Percentiles rank a stretch among this genome's conserved stretches.
Evolutionary conservation across 345 rosid genomes (phyloP).

Genomic region (Eucalyptus globulus): DNA sequence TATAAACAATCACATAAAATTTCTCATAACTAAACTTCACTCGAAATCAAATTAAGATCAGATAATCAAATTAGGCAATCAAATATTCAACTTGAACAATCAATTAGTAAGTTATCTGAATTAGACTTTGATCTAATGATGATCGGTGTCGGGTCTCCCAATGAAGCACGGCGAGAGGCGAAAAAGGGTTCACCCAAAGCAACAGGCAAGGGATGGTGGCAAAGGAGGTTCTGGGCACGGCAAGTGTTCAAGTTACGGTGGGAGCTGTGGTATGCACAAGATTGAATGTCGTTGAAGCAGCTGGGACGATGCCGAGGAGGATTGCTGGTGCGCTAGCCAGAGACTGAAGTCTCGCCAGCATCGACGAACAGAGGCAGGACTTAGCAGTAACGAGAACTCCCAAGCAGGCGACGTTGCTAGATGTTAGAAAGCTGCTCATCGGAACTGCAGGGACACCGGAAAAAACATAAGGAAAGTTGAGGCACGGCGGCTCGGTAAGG

Average conservation of each 20-base stretch:
- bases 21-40: not conserved
- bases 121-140: not conserved
- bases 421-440: not conserved
- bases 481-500: not conserved
- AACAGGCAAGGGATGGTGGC: not conserved
- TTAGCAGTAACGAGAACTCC: no score
- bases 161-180: not conserved
- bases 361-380: not conserved
- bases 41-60: not conserved
- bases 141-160: not conserved
- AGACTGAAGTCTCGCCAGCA: not conserved
- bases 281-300: not conserved
- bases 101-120: not conserved
- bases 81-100: not conserved
- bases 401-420: not conserved
- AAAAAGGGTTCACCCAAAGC: not conserved
- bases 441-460: not conserved
- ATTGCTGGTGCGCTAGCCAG: not conserved
- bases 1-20: rapidly evolving
- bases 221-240: not conserved
- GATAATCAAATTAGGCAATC: not conserved
- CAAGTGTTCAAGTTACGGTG: not conserved
- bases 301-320: not conserved
- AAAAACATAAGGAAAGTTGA: not conserved
- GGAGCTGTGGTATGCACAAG: not conserved